Conservation (phyloP, 352 stramenopile species). For the Phytophthora quininea region DNA sequence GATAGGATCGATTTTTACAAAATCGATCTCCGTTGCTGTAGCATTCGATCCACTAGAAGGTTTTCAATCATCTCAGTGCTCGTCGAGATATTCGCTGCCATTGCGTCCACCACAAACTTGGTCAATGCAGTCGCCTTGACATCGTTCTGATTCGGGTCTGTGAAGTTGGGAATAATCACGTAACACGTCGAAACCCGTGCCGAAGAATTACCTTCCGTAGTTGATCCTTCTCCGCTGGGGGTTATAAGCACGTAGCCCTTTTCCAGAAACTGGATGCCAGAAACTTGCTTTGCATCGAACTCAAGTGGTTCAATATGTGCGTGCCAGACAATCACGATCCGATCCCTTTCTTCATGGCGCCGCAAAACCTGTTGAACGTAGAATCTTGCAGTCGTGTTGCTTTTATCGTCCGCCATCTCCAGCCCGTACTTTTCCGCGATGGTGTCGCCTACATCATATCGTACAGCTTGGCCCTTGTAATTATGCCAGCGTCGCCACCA, state of each 20-base stretch:
- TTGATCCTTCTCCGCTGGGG: conserved; percentile 23
- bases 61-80: conserved; percentile 61
- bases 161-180: conserved; percentile 51
- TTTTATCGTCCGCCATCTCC: conserved; percentile 53
- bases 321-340: conserved; percentile 66
- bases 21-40: conserved; percentile 49
- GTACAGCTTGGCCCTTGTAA: conserved; percentile 31
- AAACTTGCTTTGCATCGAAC: conserved; percentile 46
- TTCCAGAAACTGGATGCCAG: conserved; percentile 48
- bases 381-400: conserved; percentile 53
- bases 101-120: conserved; percentile 47
- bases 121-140: conserved; percentile 41
- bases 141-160: conserved; percentile 29
- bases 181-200: conserved; percentile 57
- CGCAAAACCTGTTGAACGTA: conserved; percentile 61
- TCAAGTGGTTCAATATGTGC: conserved; percentile 58
- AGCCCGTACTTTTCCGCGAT: conserved; percentile 64
- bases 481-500: conserved; percentile 46
- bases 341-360: conserved; percentile 53
- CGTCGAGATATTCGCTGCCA: conserved; percentile 40
- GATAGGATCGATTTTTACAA: conserved; percentile 79
- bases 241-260: conserved; percentile 67
- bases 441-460: conserved; percentile 47
- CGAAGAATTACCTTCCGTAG: conserved; percentile 17
- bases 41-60: conserved; percentile 32